Evolutionary conservation across 148 eudicot species (phyloP).

Genomic region (Arbutus unedo): DNA sequence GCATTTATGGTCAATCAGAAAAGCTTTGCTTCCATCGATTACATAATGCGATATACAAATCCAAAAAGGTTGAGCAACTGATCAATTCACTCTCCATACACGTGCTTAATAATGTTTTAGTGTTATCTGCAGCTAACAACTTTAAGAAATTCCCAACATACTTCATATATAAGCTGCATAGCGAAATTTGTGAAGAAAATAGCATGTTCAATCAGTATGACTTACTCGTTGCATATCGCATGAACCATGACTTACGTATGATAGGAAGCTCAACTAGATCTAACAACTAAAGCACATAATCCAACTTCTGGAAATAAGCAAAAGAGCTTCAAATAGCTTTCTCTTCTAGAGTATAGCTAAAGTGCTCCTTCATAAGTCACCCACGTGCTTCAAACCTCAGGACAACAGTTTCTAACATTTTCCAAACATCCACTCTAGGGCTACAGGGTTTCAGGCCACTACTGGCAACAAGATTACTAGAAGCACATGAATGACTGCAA

Average conservation of each 20-base stretch:
- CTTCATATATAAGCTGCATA: neutral
- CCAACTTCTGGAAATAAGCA: neutral
- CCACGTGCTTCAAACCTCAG: slow-evolving; percentile 1
- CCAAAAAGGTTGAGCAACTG: neutral
- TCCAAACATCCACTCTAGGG: neutral
- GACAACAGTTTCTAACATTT: neutral
- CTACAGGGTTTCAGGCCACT: neutral
- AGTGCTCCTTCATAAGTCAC: neutral
- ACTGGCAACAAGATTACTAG: neutral
- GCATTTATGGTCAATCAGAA: too few relatives aligned
- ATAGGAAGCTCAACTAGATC: neutral
- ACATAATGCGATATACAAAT: neutral
- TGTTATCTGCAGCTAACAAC: neutral
- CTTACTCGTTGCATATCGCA: neutral
- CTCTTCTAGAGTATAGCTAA: neutral
- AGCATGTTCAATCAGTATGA: neutral
- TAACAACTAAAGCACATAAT: neutral
- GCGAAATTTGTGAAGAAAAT: neutral
- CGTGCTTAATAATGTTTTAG: neutral
- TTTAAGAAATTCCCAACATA: neutral
- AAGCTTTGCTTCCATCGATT: neutral
- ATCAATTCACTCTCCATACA: neutral
- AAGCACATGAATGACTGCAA: neutral
- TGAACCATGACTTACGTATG: neutral
- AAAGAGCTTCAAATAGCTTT: neutral